Evolutionary conservation across 306 rosid species (phyloP).

Genomic region (Castanopsis chinensis): DNA sequence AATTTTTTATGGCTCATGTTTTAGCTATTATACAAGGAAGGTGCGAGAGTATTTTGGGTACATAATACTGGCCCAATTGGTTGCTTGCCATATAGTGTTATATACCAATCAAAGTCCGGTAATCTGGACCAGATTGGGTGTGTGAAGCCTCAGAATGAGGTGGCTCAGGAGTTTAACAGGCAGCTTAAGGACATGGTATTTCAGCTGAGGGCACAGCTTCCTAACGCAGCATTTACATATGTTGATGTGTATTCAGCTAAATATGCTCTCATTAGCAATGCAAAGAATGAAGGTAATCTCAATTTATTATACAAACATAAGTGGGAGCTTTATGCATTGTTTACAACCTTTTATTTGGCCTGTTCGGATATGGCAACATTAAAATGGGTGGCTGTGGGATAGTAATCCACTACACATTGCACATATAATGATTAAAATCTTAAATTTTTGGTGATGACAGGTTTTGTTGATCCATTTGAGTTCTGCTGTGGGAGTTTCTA

Average conservation of each 20-base stretch:
- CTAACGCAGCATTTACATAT: constrained; percentile 56
- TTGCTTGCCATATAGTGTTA: constrained; percentile 60
- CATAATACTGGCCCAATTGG: constrained; percentile 81
- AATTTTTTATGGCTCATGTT: constrained; percentile 12
- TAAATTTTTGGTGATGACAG: constrained; percentile 37
- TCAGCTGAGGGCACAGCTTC: constrained; percentile 39
- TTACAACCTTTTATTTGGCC: neutral
- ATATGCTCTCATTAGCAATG: constrained; percentile 52
- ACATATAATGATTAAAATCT: neutral
- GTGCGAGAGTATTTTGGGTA: constrained; percentile 78
- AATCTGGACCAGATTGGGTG: constrained; percentile 65
- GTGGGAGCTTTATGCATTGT: too few relatives aligned
- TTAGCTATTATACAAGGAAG: constrained; percentile 68
- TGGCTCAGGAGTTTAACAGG: constrained; percentile 72
- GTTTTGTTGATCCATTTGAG: constrained; percentile 68
- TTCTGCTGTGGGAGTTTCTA: constrained; percentile 87
- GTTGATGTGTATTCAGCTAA: constrained; percentile 70
- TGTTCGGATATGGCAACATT: neutral
- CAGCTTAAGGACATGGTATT: constrained; percentile 52
- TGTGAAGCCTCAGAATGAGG: constrained; percentile 54
- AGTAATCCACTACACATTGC: neutral
- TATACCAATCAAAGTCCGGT: constrained; percentile 48
- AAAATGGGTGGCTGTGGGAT: neutral
- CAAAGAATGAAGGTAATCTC: constrained; percentile 54
- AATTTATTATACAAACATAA: neutral